Conservation (phyloP, 1,139 yeast species). For the Kodamaea anthophila region DNA sequence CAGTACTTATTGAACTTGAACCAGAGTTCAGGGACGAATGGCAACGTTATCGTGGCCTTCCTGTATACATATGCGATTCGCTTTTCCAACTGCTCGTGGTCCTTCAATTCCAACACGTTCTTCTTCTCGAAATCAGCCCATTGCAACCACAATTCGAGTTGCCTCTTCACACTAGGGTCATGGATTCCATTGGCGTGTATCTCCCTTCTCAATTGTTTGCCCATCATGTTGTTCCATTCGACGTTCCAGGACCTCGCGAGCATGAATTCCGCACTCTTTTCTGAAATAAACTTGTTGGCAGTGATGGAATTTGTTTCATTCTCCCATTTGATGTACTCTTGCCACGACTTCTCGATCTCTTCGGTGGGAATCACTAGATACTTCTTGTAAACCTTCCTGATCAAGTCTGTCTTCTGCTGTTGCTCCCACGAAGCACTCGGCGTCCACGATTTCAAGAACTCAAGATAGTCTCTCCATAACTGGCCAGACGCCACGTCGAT, state of each 20-base stretch:
- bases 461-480: conserved; percentile 79
- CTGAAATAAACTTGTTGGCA: conserved; percentile 82
- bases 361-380: conserved; percentile 68
- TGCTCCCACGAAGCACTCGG: conserved; percentile 82
- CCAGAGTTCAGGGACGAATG: conserved; percentile 84
- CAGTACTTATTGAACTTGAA: conserved; percentile 48
- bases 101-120: conserved; percentile 60
- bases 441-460: conserved; percentile 73
- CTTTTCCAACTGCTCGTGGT: conserved; percentile 39
- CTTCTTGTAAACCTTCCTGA: conserved; percentile 68
- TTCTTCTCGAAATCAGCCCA: conserved; percentile 79
- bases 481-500: conserved; percentile 66
- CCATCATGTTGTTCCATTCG: conserved; percentile 59
- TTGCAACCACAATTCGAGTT: conserved; percentile 53
- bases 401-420: conserved; percentile 73
- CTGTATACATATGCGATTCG: conserved; percentile 71
- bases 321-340: conserved; percentile 77
- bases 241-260: conserved; percentile 73
- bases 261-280: conserved; percentile 83
- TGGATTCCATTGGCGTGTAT: conserved; percentile 28
- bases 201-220: conserved; percentile 31
- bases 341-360: conserved; percentile 76
- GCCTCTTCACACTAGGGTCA: conserved; percentile 27
- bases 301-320: conserved; percentile 67
- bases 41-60: conserved; percentile 62